Conservation (phyloP, 352 stramenopile genomes). For the Phytophthora palmivora region DNA sequence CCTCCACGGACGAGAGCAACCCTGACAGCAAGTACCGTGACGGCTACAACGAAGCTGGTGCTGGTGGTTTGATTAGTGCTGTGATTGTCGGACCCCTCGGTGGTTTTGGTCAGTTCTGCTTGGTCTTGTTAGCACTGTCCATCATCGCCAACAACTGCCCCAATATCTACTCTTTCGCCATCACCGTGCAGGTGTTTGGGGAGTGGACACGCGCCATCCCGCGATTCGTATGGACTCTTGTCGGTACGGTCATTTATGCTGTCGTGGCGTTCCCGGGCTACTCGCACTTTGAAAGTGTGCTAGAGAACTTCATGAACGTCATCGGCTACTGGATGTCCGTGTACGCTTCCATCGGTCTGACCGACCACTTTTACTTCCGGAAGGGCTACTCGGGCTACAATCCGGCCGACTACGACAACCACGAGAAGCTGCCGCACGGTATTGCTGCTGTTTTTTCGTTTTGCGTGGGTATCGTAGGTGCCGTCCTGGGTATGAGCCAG, state of each 20-base stretch:
- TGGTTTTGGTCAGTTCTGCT: constrained; percentile 50
- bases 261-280: constrained; percentile 48
- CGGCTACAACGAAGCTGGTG: constrained; percentile 41
- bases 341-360: constrained; percentile 45
- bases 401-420: constrained; percentile 50
- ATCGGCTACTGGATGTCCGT: constrained; percentile 58
- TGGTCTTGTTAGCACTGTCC: constrained; percentile 54
- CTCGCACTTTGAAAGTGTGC: constrained; percentile 48
- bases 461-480: constrained; percentile 39
- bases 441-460: constrained; percentile 56
- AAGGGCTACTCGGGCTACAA: constrained; percentile 54
- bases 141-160: constrained; percentile 63
- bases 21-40: constrained; percentile 38
- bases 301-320: constrained; percentile 65
- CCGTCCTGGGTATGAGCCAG: constrained; percentile 55
- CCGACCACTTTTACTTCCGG: constrained; percentile 55
- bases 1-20: constrained; percentile 42
- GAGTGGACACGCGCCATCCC: constrained; percentile 43
- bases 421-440: constrained; percentile 46
- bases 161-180: constrained; percentile 62
- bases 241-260: constrained; percentile 46
- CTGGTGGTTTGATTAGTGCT: constrained; percentile 44
- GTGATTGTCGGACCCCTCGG: constrained; percentile 47
- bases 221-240: constrained; percentile 48
- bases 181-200: constrained; percentile 53